These are phyloP conservation scores for Moricandia arvensis DNA, from an alignment of 345 rosid genomes.

Conservation along the genomic window DNA sequence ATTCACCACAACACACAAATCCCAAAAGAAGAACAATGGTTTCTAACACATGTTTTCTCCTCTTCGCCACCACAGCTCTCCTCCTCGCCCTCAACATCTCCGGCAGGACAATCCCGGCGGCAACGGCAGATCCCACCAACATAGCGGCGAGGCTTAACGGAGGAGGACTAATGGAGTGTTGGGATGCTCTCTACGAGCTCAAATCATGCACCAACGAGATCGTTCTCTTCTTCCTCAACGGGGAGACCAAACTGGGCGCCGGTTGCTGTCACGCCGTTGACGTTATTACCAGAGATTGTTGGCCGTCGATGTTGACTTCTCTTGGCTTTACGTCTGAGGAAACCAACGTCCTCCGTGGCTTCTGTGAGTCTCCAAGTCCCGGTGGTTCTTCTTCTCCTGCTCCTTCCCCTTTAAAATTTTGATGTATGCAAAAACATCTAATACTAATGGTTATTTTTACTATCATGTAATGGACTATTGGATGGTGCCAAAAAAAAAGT, in stretches of 20 bases:
- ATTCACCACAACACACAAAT: not conserved
- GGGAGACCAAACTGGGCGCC: constrained; percentile 49
- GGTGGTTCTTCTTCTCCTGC: constrained; percentile 35
- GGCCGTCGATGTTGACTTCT: constrained; percentile 79
- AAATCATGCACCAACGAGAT: constrained; percentile 73
- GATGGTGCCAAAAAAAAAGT: no score
- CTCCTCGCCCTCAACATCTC: constrained; percentile 15
- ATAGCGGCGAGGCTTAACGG: constrained; percentile 34
- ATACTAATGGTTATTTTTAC: no score
- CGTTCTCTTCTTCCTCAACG: constrained; percentile 55
- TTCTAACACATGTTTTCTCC: constrained; percentile 19
- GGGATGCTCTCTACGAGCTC: constrained; percentile 60
- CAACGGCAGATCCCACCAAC: not conserved
- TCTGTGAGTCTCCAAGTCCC: constrained; percentile 38
- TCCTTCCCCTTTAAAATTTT: constrained; percentile 22
- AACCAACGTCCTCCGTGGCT: constrained; percentile 59
- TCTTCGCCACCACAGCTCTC: constrained; percentile 20
- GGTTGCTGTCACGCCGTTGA: constrained; percentile 60
- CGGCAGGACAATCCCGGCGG: not conserved
- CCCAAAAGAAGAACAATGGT: not conserved
- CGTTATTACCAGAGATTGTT: constrained; percentile 54
- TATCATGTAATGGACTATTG: no score
- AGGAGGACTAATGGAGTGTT: constrained; percentile 56
- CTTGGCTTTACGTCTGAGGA: constrained; percentile 65
- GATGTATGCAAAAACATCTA: no score